These are phyloP conservation scores for Fusarium oligoseptatum DNA, from an alignment of 2,329 filamentous ascomycete genomes.

Conservation along the genomic window DNA sequence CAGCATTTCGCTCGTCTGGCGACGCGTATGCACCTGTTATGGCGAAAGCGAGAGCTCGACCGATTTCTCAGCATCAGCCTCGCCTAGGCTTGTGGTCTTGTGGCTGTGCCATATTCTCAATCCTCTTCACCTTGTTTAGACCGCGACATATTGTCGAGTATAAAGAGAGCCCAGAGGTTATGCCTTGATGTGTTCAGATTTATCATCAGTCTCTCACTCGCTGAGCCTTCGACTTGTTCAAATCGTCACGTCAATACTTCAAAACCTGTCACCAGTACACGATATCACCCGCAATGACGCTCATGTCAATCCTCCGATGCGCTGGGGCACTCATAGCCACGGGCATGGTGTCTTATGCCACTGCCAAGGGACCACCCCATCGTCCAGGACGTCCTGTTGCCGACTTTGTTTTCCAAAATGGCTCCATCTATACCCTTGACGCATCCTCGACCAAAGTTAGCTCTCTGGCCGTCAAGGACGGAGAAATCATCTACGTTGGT, in stretches of 20 bases:
- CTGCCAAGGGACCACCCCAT: not conserved
- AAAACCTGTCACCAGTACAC: not conserved
- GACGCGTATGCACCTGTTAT: not conserved
- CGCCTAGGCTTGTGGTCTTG: not conserved
- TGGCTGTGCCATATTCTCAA: not conserved
- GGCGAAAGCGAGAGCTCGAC: not conserved
- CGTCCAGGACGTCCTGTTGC: not conserved
- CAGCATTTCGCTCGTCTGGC: not conserved
- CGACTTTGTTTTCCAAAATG: not conserved
- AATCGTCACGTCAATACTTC: not conserved
- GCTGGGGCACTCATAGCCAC: not conserved
- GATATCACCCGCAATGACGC: not conserved
- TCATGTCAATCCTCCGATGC: not conserved
- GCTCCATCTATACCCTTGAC: not conserved
- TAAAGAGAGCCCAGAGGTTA: not conserved
- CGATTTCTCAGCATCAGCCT: not conserved
- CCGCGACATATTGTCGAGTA: not conserved
- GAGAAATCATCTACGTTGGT: not conserved
- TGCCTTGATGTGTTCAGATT: not conserved
- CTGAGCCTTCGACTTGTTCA: not conserved
- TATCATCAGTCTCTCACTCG: not conserved
- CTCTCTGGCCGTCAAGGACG: not conserved
- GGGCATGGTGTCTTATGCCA: not conserved
- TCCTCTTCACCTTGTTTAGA: not conserved
- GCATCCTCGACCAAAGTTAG: not conserved